These are phyloP conservation scores for Polychaeton citri DNA, from an alignment of 2,329 filamentous ascomycete species.

Conservation along the genomic window DNA sequence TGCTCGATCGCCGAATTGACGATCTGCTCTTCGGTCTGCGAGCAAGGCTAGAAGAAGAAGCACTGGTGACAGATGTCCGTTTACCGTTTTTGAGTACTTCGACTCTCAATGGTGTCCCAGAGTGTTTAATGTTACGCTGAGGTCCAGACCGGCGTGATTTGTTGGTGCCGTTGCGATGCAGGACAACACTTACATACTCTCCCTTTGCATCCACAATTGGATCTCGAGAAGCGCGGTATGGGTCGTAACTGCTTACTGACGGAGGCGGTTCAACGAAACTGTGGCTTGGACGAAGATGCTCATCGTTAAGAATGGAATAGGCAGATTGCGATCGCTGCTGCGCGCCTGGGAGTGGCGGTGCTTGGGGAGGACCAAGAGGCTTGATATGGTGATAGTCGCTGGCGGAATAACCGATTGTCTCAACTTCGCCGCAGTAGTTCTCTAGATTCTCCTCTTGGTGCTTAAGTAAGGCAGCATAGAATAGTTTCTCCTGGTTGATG, in stretches of 20 bases:
- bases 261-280: conserved; percentile 38
- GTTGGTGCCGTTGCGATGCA: conserved; percentile 42
- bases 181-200: conserved; percentile 53
- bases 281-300: conserved; percentile 34
- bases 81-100: conserved; percentile 22
- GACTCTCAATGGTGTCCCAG: conserved; percentile 30
- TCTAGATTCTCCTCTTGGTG: conserved; percentile 78
- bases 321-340: conserved; percentile 38
- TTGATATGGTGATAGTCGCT: conserved; percentile 79
- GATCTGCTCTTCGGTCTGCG: conserved; percentile 18
- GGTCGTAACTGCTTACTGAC: conserved; percentile 61
- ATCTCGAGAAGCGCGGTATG: conserved; percentile 58
- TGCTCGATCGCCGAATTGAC: conserved; percentile 21
- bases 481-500: conserved; percentile 78
- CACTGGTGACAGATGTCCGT: conserved; percentile 7
- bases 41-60: conserved; percentile 22
- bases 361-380: conserved; percentile 20
- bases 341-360: conserved; percentile 22
- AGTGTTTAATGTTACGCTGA: conserved; percentile 15
- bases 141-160: conserved; percentile 23
- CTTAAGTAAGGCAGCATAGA: conserved; percentile 72
- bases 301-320: conserved; percentile 44
- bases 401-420: conserved; percentile 58
- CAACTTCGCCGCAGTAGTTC: conserved; percentile 62
- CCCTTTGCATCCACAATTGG: conserved; percentile 35